Conservation (phyloP, 2,329 filamentous ascomycete genomes). For the Calycina marina region DNA sequence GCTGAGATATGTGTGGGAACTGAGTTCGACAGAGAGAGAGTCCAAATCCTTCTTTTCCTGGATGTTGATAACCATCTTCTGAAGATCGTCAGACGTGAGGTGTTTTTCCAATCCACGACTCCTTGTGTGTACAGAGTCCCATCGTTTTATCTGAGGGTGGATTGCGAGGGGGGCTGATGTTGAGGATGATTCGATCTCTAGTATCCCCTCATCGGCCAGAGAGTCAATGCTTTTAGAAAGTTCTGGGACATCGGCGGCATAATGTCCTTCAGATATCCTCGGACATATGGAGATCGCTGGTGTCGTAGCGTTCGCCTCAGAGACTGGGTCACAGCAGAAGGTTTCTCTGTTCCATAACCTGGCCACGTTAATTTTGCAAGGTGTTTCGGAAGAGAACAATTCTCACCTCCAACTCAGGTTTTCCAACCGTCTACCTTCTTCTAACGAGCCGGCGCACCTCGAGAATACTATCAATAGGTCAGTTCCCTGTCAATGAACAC, state of each 20-base stretch:
- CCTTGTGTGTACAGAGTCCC: constrained; percentile 58
- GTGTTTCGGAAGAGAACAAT: too few relatives aligned
- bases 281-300: constrained; percentile 24
- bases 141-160: constrained; percentile 52
- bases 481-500: constrained; percentile 1
- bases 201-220: constrained; percentile 50
- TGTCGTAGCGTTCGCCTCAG: constrained; percentile 32
- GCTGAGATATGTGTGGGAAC: constrained; percentile 22
- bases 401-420: constrained; percentile 97
- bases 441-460: constrained; percentile 83
- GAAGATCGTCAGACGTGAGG: constrained; percentile 81
- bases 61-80: constrained; percentile 88
- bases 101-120: constrained; percentile 68
- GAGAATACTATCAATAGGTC: constrained; percentile 56
- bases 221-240: constrained; percentile 70
- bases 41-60: constrained; percentile 65
- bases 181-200: constrained; percentile 33
- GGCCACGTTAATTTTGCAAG: too few relatives aligned
- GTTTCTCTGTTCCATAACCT: constrained; percentile 88
- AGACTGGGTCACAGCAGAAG: constrained; percentile 63
- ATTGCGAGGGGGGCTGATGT: constrained; percentile 39
- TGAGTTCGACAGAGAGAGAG: constrained; percentile 32
- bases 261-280: constrained; percentile 19
- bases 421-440: constrained; percentile 82
- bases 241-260: constrained; percentile 49